Evolutionary conservation across 257 asterid genomes (phyloP).

Genomic region (Verbascum thapsus): DNA sequence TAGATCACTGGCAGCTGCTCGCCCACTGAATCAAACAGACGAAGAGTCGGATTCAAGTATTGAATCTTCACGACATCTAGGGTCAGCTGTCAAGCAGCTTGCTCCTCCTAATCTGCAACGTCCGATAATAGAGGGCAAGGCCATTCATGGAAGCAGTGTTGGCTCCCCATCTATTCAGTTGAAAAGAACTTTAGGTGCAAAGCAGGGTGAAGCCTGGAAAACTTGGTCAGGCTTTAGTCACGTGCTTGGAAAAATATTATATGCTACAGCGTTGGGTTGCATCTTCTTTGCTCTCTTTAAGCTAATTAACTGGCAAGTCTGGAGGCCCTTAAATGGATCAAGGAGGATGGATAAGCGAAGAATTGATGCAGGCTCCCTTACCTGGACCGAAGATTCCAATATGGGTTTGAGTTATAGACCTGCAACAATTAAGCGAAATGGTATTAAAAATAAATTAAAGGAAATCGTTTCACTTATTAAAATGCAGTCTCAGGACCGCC

Average conservation of each 20-base stretch:
- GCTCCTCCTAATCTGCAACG: slow-evolving; percentile 69
- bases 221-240: slow-evolving; percentile 49
- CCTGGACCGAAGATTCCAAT: slow-evolving; percentile 39
- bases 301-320: slow-evolving; percentile 50
- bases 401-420: slow-evolving; percentile 38
- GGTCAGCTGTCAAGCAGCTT: slow-evolving; percentile 82
- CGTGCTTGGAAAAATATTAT: slow-evolving; percentile 57
- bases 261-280: slow-evolving; percentile 70
- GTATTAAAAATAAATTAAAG: slow-evolving; percentile 44
- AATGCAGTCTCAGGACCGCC: slow-evolving; percentile 36
- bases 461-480: slow-evolving; percentile 53
- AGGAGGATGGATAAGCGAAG: slow-evolving; percentile 47
- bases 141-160: slow-evolving; percentile 43
- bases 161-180: slow-evolving; percentile 56
- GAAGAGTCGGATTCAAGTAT: slow-evolving; percentile 44
- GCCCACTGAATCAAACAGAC: slow-evolving; percentile 54
- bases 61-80: slow-evolving; percentile 64
- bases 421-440: slow-evolving; percentile 39
- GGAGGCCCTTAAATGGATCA: slow-evolving; percentile 53
- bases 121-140: slow-evolving; percentile 53
- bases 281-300: slow-evolving; percentile 50
- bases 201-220: slow-evolving; percentile 60
- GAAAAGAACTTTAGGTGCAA: slow-evolving; percentile 76
- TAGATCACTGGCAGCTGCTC: slow-evolving; percentile 59
- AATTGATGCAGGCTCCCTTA: slow-evolving; percentile 40